A percentile compares a stretch with the other conserved stretches of the same genome.
Conservation (phyloP, 352 stramenopile genomes). For the Globisporangium nagaii region DNA sequence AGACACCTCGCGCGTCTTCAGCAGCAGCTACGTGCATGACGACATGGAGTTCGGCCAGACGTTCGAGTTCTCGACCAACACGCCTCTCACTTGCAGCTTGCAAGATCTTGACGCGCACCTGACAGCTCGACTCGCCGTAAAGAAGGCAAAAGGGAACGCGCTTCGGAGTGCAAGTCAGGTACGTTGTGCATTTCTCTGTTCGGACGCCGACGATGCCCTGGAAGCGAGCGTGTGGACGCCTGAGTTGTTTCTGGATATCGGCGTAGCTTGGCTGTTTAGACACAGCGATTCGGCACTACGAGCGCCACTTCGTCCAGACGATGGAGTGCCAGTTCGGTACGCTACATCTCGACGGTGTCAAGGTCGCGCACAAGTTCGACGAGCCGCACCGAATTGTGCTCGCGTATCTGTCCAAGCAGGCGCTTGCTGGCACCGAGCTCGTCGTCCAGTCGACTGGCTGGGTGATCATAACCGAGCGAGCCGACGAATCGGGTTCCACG, state of each 20-base stretch:
- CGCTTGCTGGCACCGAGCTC: neutral
- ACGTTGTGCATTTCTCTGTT: neutral
- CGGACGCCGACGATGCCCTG: too few species aligned
- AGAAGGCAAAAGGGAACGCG: neutral
- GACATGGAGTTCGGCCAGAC: neutral
- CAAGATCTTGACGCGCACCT: neutral
- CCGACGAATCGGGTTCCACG: too few species aligned
- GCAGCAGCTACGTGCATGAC: constrained; percentile 7
- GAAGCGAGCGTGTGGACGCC: too few species aligned
- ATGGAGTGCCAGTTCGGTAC: constrained; percentile 4
- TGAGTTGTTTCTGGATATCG: neutral
- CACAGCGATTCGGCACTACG: neutral
- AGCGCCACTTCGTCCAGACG: neutral
- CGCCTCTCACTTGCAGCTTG: neutral
- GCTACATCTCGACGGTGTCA: neutral
- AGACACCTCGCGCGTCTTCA: constrained; percentile 1
- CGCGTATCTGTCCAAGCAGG: neutral
- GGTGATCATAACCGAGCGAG: neutral
- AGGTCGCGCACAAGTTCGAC: neutral
- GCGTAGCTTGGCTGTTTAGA: neutral
- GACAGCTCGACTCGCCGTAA: neutral
- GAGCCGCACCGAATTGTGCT: neutral
- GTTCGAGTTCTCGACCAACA: constrained; percentile 1
- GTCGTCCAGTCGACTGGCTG: neutral
- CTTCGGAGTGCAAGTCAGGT: neutral